A percentile compares a stretch with the other conserved stretches of the same genome.
These are phyloP conservation scores for Lomentospora prolificans DNA, from an alignment of 2,329 filamentous ascomycete genomes.

Conservation along the genomic window DNA sequence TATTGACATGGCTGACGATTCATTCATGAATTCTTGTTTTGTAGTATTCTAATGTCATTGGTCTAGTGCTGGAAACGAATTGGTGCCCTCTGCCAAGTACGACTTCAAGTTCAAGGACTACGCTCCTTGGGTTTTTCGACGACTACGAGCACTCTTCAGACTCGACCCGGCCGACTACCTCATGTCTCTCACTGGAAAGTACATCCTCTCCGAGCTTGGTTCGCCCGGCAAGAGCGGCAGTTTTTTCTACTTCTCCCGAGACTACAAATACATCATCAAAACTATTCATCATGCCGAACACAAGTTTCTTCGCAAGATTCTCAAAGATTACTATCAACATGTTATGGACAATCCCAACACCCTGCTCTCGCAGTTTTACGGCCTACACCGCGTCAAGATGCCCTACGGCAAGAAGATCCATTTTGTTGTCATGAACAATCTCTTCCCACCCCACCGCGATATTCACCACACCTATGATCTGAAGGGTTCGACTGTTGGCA, in stretches of 20 bases:
- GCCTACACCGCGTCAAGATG: conserved; percentile 94
- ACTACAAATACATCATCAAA: conserved; percentile 99
- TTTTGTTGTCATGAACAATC: conserved; percentile 99
- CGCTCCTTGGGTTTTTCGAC: conserved; percentile 97
- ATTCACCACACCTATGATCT: conserved; percentile 96
- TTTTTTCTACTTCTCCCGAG: conserved; percentile 98
- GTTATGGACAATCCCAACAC: conserved; percentile 93
- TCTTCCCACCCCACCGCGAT: conserved; percentile 93
- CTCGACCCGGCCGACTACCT: conserved; percentile 96
- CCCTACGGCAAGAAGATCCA: conserved; percentile 97
- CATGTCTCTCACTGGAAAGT: conserved; percentile 96
- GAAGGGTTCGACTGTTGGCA: conserved; percentile 90
- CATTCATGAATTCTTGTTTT: too few relatives aligned
- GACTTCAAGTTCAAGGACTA: conserved; percentile 99
- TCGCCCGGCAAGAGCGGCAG: conserved; percentile 97
- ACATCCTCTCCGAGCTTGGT: conserved; percentile 92
- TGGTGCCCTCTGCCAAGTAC: conserved; percentile 96
- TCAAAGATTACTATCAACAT: conserved; percentile 89
- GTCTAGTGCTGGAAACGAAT: conserved; percentile 81
- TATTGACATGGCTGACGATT: neutral
- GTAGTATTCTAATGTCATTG: too few relatives aligned
- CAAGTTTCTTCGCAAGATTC: conserved; percentile 73
- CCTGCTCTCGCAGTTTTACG: conserved; percentile 93
- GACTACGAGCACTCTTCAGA: conserved; percentile 76
- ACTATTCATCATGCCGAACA: conserved; percentile 95